These are phyloP conservation scores for Termitomyces sp. DNA, from an alignment of 768 basidiomycete genomes.

Conservation along the genomic window DNA sequence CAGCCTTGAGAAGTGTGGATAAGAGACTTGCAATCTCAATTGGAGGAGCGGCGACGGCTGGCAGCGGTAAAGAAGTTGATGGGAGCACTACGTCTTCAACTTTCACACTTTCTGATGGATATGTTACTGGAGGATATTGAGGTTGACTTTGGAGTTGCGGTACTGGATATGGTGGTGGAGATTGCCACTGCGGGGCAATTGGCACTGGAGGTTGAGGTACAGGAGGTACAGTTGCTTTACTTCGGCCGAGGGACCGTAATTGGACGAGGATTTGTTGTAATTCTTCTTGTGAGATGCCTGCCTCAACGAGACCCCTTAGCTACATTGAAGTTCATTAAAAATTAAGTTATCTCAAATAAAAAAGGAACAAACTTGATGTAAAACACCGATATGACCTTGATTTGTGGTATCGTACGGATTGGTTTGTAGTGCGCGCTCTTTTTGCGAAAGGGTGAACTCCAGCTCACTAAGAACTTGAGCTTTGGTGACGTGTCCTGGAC, in stretches of 20 bases:
- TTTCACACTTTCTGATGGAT: constrained; percentile 19
- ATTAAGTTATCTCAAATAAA: neutral
- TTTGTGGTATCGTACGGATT: constrained; percentile 72
- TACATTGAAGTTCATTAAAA: constrained; percentile 23
- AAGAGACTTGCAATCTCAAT: constrained; percentile 56
- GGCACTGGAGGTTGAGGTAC: constrained; percentile 19
- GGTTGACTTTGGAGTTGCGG: constrained; percentile 19
- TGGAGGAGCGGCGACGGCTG: constrained; percentile 29
- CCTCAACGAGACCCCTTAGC: constrained; percentile 72
- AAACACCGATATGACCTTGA: constrained; percentile 69
- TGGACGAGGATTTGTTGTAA: constrained; percentile 73
- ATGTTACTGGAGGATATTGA: constrained; percentile 11
- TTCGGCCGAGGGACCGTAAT: constrained; percentile 58
- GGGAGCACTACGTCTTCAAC: constrained; percentile 16
- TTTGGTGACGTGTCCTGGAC: constrained; percentile 56
- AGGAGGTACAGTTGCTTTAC: constrained; percentile 31
- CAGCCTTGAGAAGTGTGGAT: constrained; percentile 74
- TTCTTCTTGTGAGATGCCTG: constrained; percentile 78
- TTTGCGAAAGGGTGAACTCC: constrained; percentile 77
- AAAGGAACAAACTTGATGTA: constrained; percentile 66
- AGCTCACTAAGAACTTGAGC: constrained; percentile 81
- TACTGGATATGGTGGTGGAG: constrained; percentile 14
- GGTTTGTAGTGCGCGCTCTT: constrained; percentile 66
- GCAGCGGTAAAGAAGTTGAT: constrained; percentile 23
- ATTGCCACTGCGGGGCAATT: constrained; percentile 20